Percentiles rank a stretch among this genome's conserved stretches.
Evolutionary conservation across 306 rosid genomes (phyloP).

Genomic region (Glycine tomentella): DNA sequence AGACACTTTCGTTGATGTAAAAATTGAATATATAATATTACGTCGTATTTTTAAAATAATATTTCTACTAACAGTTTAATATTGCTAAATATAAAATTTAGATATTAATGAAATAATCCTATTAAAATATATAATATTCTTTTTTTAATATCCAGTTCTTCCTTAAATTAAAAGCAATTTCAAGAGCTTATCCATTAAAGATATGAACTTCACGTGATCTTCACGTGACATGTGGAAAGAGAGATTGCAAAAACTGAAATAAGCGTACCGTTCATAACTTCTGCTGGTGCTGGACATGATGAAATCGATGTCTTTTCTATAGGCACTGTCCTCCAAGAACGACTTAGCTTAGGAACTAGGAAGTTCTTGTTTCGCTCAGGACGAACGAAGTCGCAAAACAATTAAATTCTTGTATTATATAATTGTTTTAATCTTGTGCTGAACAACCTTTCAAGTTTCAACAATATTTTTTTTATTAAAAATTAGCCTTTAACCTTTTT

Average conservation of each 20-base stretch:
- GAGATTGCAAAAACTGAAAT: slow-evolving; percentile 8
- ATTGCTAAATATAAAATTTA: too few relatives aligned
- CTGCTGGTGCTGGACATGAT: neutral
- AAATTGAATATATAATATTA: too few relatives aligned
- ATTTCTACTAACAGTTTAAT: too few relatives aligned
- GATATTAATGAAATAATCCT: neutral
- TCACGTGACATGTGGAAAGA: slow-evolving; percentile 25
- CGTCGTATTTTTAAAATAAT: neutral
- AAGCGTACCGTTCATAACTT: neutral
- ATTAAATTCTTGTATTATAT: neutral
- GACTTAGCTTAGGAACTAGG: neutral
- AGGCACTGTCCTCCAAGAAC: neutral
- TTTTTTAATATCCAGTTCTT: neutral
- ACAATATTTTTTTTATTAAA: neutral
- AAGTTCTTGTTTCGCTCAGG: neutral
- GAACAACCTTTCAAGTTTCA: neutral
- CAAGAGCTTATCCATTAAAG: neutral
- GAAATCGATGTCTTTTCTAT: neutral
- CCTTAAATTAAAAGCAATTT: neutral
- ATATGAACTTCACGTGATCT: slow-evolving; percentile 43
- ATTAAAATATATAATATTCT: neutral
- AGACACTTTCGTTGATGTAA: neutral
- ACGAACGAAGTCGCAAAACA: neutral
- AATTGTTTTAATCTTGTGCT: neutral
- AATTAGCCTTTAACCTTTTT: neutral